These are phyloP conservation scores for Arctium lappa DNA, from an alignment of 129 eudicot genomes.

Conservation along the genomic window DNA sequence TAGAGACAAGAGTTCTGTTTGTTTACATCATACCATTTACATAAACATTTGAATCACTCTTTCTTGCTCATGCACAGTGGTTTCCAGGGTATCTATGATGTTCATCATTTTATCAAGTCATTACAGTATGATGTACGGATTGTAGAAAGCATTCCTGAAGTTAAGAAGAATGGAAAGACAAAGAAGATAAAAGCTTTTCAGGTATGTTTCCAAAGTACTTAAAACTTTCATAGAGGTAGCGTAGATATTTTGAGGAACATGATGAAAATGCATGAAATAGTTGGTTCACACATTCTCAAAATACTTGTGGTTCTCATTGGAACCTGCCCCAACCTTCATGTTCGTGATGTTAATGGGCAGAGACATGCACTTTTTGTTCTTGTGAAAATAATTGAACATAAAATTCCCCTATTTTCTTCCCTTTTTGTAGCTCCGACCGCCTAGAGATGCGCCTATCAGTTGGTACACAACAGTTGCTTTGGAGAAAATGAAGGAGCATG, in stretches of 20 bases:
- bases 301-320: not conserved
- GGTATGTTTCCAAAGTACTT: constrained; percentile 36
- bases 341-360: not conserved
- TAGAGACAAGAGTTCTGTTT: not conserved
- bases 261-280: not conserved
- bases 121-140: constrained; percentile 66
- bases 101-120: constrained; percentile 79
- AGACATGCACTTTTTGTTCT: not conserved
- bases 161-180: constrained; percentile 73
- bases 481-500: constrained; percentile 86
- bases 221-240: not conserved
- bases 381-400: not conserved
- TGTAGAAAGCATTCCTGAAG: constrained; percentile 81
- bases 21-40: not conserved
- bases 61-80: constrained; percentile 54
- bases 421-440: constrained; percentile 70
- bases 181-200: constrained; percentile 86
- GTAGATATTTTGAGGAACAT: not conserved
- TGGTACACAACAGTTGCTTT: constrained; percentile 84
- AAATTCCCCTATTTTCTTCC: not conserved
- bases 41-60: constrained; percentile 17
- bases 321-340: not conserved
- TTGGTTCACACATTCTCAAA: too few species aligned
- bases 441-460: constrained; percentile 88
- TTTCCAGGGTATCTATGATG: constrained; percentile 88